Conservation (phyloP, 345 rosid genomes). For the Gynandropsis gynandra region DNA sequence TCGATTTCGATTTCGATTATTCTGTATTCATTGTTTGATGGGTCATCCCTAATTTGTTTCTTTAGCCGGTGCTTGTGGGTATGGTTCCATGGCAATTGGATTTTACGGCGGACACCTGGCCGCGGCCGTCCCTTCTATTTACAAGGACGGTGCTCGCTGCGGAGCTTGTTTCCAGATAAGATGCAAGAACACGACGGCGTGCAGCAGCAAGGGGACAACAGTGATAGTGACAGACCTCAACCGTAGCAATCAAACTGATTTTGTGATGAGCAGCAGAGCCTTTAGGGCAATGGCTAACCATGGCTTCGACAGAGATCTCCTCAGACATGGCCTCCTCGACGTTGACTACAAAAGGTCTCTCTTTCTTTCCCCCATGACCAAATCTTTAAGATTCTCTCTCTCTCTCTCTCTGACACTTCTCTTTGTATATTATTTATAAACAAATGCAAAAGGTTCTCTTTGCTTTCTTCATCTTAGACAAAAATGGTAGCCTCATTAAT, state of each 20-base stretch:
- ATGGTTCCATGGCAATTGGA: constrained; percentile 59
- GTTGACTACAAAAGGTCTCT: constrained; percentile 68
- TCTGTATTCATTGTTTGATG: constrained; percentile 22
- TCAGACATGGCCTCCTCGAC: constrained; percentile 55
- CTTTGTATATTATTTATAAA: neutral
- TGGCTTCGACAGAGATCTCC: constrained; percentile 40
- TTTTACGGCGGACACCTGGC: constrained; percentile 71
- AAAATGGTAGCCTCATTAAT: constrained; percentile 17
- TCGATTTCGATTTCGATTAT: neutral
- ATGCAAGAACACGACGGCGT: constrained; percentile 54
- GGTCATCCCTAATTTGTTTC: too few species aligned
- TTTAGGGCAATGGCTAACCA: constrained; percentile 70
- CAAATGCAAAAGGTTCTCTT: neutral
- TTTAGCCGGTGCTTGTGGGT: constrained; percentile 94
- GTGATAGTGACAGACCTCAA: constrained; percentile 70
- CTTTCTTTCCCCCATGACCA: too few species aligned
- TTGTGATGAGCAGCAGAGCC: constrained; percentile 80
- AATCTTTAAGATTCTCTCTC: neutral
- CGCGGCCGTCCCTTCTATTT: constrained; percentile 58
- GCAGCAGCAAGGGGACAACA: constrained; percentile 54
- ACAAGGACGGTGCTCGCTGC: constrained; percentile 81
- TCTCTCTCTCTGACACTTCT: neutral
- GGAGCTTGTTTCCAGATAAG: constrained; percentile 93
- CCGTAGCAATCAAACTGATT: constrained; percentile 51
- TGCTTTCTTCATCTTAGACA: neutral